Conservation (phyloP, 345 rosid genomes). For the Lagerstroemia speciosa region DNA sequence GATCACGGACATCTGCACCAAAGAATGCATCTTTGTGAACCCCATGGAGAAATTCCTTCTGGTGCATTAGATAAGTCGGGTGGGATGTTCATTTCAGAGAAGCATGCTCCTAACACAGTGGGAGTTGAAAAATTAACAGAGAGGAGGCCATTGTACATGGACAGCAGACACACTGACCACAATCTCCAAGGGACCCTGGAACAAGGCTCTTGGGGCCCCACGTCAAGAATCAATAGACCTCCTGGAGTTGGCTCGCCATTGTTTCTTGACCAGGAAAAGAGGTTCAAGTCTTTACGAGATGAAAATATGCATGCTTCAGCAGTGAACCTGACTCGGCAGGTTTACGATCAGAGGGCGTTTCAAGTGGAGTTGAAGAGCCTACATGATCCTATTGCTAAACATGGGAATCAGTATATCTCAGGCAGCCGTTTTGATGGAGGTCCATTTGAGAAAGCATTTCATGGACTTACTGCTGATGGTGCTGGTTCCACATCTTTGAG, state of each 20-base stretch:
- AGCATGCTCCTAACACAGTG: constrained; percentile 14
- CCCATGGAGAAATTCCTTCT: constrained; percentile 12
- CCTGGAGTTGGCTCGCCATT: constrained; percentile 23
- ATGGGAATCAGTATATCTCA: constrained; percentile 25
- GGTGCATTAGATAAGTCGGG: not conserved
- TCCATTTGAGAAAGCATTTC: constrained; percentile 17
- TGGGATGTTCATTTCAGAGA: constrained; percentile 2
- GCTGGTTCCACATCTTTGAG: constrained; percentile 34
- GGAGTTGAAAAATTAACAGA: constrained; percentile 20
- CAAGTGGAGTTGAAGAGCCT: constrained; percentile 40
- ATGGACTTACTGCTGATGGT: constrained; percentile 26
- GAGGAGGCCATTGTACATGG: constrained; percentile 24
- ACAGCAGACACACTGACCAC: constrained; percentile 26
- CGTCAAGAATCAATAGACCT: constrained; percentile 26
- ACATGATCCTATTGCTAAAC: constrained; percentile 30
- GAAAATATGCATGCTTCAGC: constrained; percentile 25
- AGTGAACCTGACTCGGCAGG: constrained; percentile 21
- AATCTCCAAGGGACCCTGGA: constrained; percentile 14
- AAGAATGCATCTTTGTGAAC: constrained; percentile 22
- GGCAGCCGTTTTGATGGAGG: constrained; percentile 36
- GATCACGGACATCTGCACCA: not conserved
- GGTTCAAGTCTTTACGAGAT: constrained; percentile 27
- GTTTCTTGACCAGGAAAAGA: constrained; percentile 22
- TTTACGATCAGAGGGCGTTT: constrained; percentile 26
- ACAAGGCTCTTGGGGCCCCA: constrained; percentile 18